Evolutionary conservation across 257 asterid genomes (phyloP).

Genomic region (Solanum lycopersicoides): DNA sequence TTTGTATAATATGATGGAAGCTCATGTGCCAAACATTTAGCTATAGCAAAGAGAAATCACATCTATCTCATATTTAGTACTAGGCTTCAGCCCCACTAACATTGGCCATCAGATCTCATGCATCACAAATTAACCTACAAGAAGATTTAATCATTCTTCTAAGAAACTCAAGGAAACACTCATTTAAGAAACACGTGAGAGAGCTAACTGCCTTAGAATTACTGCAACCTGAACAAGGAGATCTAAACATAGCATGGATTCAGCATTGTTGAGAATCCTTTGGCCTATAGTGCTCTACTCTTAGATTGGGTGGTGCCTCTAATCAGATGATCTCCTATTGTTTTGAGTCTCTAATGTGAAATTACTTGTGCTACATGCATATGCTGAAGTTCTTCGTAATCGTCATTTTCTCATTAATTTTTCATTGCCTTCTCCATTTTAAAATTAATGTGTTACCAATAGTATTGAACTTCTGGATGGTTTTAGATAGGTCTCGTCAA

Average conservation of each 20-base stretch:
- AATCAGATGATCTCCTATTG: background rate
- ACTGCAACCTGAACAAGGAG: background rate
- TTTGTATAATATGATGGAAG: background rate
- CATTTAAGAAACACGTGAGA: background rate
- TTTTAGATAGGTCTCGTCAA: background rate
- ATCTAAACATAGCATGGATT: background rate
- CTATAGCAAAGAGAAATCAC: background rate
- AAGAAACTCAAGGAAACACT: background rate
- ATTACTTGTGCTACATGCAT: background rate
- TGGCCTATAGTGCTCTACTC: background rate
- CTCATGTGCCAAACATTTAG: background rate
- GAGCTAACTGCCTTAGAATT: background rate
- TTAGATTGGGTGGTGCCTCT: background rate
- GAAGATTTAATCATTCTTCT: background rate
- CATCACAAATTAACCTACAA: background rate
- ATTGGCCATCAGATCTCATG: background rate
- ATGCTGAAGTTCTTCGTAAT: background rate
- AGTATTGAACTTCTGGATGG: background rate
- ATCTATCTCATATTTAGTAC: background rate
- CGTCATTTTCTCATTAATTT: background rate
- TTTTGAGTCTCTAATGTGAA: background rate
- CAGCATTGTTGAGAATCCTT: background rate
- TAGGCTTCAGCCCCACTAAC: background rate
- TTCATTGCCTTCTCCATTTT: background rate
- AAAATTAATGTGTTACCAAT: background rate